A percentile compares a stretch with the other conserved stretches of the same genome.
Conservation (phyloP, 192 early-diverging fungal species). For the Entophlyctis luteolus region DNA sequence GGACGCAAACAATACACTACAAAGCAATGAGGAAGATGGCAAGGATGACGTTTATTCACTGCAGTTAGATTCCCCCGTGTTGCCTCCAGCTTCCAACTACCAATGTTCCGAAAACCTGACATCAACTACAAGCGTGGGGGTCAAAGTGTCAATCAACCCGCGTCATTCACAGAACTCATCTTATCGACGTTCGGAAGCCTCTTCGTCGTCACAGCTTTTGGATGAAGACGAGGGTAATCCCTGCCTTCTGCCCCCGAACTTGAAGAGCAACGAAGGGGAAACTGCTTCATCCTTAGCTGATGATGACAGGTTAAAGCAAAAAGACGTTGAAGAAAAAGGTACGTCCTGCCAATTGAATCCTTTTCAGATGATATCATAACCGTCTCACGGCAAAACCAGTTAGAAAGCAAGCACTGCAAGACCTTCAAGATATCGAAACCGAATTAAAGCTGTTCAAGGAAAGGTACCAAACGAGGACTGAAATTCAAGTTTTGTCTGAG, state of each 20-base stretch:
- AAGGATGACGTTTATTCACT: neutral
- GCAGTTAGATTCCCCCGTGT: neutral
- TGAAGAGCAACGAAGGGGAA: too few species aligned
- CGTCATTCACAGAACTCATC: neutral
- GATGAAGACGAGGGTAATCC: neutral
- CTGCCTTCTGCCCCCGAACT: too few species aligned
- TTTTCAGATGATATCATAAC: too few species aligned
- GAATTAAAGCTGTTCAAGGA: slow-evolving; percentile 14
- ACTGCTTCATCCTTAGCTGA: too few species aligned
- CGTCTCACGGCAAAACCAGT: slow-evolving; percentile 24
- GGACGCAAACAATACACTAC: neutral
- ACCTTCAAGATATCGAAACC: neutral
- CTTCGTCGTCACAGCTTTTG: neutral
- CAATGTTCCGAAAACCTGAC: neutral
- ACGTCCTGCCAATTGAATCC: too few species aligned
- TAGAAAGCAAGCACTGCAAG: slow-evolving; percentile 6
- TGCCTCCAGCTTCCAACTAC: neutral
- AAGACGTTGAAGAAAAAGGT: too few species aligned
- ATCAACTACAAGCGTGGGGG: neutral
- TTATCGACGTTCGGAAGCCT: neutral
- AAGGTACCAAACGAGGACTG: neutral
- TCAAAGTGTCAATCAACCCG: neutral
- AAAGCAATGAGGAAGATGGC: neutral
- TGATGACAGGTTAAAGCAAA: too few species aligned
- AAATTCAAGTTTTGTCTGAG: neutral